phyloP scores from a whole-genome alignment of 495 filamentous ascomycete genomes.

The Echria macrotheca region DNA sequence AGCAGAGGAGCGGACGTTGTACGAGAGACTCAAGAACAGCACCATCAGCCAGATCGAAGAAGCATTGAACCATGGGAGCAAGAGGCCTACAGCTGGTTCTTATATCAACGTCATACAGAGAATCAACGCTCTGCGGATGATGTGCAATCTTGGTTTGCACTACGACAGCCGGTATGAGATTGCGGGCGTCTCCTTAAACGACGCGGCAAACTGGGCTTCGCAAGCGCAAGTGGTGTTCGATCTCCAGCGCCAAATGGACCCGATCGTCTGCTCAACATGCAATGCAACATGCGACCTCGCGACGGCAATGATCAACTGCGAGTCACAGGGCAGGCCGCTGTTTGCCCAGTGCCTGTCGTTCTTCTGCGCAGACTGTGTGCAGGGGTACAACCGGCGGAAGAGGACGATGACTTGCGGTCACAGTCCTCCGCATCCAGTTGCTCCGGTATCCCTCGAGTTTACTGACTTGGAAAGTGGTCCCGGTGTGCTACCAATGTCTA shows the following conservation, averaged over 20 bases:
- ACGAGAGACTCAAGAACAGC: neutral
- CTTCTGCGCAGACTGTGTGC: neutral
- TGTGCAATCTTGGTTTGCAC: conserved; percentile 4
- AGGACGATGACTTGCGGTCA: neutral
- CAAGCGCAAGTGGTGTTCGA: neutral
- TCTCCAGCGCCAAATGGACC: neutral
- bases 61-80: neutral
- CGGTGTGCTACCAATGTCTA: neutral
- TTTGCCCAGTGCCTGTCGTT: neutral
- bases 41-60: neutral
- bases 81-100: neutral
- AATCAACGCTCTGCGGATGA: neutral
- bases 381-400: neutral
- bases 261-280: neutral
- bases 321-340: neutral
- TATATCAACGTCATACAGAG: neutral
- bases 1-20: neutral
- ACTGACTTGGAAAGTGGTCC: neutral
- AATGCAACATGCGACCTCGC: neutral
- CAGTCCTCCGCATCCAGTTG: neutral
- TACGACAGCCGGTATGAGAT: neutral
- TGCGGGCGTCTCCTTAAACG: neutral
- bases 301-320: neutral
- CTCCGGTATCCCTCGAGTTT: neutral
- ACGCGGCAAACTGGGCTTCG: neutral